phyloP scores from a whole-genome alignment of 2,329 filamentous ascomycete genomes.

The Bipolaris zeicola region DNA sequence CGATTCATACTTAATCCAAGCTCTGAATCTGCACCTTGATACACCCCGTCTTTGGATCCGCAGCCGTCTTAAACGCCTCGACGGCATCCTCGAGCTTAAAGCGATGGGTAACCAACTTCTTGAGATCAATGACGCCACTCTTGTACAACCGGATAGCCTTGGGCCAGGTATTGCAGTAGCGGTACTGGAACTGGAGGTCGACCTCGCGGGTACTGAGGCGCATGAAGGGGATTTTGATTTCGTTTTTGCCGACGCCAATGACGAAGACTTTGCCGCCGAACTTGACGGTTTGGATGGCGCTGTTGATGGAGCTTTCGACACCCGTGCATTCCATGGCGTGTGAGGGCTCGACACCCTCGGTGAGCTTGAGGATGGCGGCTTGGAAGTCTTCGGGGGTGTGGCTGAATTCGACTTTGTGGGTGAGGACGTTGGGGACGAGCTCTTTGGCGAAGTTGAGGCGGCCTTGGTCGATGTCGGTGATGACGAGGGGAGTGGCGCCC shows the following conservation, averaged over 20 bases:
- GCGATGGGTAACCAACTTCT: constrained; percentile 82
- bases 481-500: constrained; percentile 86
- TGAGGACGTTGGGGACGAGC: constrained; percentile 77
- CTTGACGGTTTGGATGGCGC: constrained; percentile 87
- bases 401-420: constrained; percentile 74
- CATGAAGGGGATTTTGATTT: constrained; percentile 97
- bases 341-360: constrained; percentile 75
- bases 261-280: constrained; percentile 98
- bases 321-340: constrained; percentile 92
- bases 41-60: constrained; percentile 87
- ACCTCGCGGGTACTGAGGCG: constrained; percentile 86
- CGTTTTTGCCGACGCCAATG: constrained; percentile 92
- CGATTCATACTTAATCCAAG: constrained; percentile 36
- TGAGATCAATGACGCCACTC: constrained; percentile 81
- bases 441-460: constrained; percentile 83
- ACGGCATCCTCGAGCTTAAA: constrained; percentile 85
- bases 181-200: constrained; percentile 95
- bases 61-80: constrained; percentile 86
- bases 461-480: constrained; percentile 92
- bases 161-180: constrained; percentile 96
- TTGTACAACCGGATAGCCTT: constrained; percentile 86
- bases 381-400: constrained; percentile 73
- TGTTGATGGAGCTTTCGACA: constrained; percentile 83
- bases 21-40: constrained; percentile 97
- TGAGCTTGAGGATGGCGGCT: constrained; percentile 68